Base-by-base conservation (phyloP, 345 rosid species). In the Crucihimalaya himalaica region DNA sequence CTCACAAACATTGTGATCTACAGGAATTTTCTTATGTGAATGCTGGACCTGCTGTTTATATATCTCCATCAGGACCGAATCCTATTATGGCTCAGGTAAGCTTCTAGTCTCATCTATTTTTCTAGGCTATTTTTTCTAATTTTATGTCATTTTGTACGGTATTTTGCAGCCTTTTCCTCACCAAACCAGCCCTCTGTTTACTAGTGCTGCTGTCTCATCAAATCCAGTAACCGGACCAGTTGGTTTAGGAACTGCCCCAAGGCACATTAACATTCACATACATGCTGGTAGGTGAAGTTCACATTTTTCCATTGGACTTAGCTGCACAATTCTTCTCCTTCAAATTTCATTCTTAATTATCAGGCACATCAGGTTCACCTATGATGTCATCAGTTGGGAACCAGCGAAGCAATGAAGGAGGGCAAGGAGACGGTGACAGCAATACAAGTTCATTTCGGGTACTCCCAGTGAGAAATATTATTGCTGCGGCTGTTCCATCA, bases 11-110 rank as follows among this genome's bases (percentile, higher is more conserved):
- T 10, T 66, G 18, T 62, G 68, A 77, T 66, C 60, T 65, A 61
- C 87, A 95, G 99, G 89, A 48, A 8, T 84, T 83, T 70, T 78
- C 90, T 55, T 87, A 82, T 75, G 87, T 92, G 61, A 86, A 89
- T 82, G 73, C 99, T 77, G 98, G 99, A 63, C 96, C 99, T 66
- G 97, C 94, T 55, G 94, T 92, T 66, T 95, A 92, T 84, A 84
- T 95, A 78, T 92, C 96, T 55, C 81, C 96, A 8, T 80, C 92
- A 8, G 98, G 97, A 70, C 97, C 99, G 6, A 95, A 90, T 85
- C 97, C 98, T 27, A 86, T 92, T 55, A 95, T 95, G 99, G 97
- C 85, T 66, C 98, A 95, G 98, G 98, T 92, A 28, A 62, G 86
- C 71, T 19, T 55, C 51, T 35, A 23, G 70, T 55, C 46, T 25